A percentile compares a stretch with the other conserved stretches of the same genome.
These are phyloP conservation scores for Fusarium proliferatum DNA, from an alignment of 2,329 filamentous ascomycete genomes.

Conservation along the genomic window DNA sequence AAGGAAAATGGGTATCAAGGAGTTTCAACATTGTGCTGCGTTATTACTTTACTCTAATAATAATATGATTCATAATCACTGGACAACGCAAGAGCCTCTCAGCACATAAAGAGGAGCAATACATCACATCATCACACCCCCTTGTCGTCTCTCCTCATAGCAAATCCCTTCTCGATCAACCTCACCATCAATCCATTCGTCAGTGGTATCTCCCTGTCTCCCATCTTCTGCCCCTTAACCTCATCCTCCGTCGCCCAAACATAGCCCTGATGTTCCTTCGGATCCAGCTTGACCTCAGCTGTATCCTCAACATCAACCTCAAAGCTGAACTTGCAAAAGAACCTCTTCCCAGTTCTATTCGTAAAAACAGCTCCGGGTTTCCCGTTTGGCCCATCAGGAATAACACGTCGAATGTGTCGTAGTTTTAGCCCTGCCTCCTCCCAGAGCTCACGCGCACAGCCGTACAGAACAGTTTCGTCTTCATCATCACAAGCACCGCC, in stretches of 20 bases:
- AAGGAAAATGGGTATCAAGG: background rate
- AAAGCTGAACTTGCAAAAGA: conserved; percentile 51
- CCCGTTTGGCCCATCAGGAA: conserved; percentile 43
- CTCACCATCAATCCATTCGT: conserved; percentile 45
- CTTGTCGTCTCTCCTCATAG: conserved; percentile 35
- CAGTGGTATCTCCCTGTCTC: conserved; percentile 47
- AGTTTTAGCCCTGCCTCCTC: conserved; percentile 59
- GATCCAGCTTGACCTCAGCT: conserved; percentile 50
- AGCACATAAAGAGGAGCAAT: background rate
- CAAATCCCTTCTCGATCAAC: conserved; percentile 48
- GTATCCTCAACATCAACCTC: conserved; percentile 49
- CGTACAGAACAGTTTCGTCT: conserved; percentile 56
- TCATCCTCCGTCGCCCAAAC: conserved; percentile 55
- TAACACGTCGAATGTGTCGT: conserved; percentile 42
- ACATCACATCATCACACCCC: background rate
- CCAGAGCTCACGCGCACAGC: conserved; percentile 59
- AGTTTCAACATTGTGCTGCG: background rate
- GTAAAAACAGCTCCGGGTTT: conserved; percentile 47
- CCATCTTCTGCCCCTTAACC: conserved; percentile 43
- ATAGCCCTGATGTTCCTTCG: conserved; percentile 55
- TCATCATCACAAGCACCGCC: conserved; percentile 59
- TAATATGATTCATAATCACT: background rate
- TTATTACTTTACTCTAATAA: background rate
- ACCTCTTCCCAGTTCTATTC: conserved; percentile 47
- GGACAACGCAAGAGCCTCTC: background rate